phyloP scores from a whole-genome alignment of 2,329 filamentous ascomycete genomes.

The Neonectria ditissima region DNA sequence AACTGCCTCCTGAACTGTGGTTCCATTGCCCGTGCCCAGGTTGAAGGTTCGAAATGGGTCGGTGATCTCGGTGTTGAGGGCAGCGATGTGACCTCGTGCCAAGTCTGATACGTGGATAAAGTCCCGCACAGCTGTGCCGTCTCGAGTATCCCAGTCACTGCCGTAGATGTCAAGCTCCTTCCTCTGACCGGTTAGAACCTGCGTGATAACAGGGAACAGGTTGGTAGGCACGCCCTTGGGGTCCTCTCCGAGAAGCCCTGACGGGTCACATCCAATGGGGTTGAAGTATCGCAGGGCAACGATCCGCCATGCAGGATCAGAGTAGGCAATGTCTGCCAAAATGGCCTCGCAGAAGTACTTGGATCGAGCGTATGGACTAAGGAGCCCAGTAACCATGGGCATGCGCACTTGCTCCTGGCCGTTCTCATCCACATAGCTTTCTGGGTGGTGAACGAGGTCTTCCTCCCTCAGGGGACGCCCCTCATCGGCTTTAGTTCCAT shows the following conservation, averaged over 20 bases:
- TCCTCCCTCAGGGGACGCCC: slow-evolving; percentile 65
- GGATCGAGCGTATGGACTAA: slow-evolving; percentile 73
- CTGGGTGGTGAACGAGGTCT: slow-evolving; percentile 35
- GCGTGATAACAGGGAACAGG: slow-evolving; percentile 72
- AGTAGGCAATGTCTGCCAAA: slow-evolving; percentile 69
- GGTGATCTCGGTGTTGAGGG: slow-evolving; percentile 54
- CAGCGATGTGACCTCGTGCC: slow-evolving; percentile 72
- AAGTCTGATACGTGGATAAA: slow-evolving; percentile 77
- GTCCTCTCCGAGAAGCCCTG: slow-evolving; percentile 73
- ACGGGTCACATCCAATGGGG: slow-evolving; percentile 73
- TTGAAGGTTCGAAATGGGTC: slow-evolving; percentile 58
- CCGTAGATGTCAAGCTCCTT: slow-evolving; percentile 71
- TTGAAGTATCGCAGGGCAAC: slow-evolving; percentile 76
- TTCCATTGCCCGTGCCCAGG: slow-evolving; percentile 59
- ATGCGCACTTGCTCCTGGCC: slow-evolving; percentile 44
- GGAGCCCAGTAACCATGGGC: slow-evolving; percentile 59
- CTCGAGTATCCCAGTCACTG: slow-evolving; percentile 72
- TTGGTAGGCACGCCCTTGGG: slow-evolving; percentile 72
- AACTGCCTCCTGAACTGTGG: slow-evolving; percentile 59
- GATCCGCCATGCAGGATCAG: slow-evolving; percentile 72
- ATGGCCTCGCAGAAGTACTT: slow-evolving; percentile 78
- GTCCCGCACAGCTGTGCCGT: slow-evolving; percentile 75
- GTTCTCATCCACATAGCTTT: slow-evolving; percentile 63
- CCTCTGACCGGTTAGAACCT: slow-evolving; percentile 68
- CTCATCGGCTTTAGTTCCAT: slow-evolving; percentile 65